Evolutionary conservation across 2,329 filamentous ascomycete genomes (phyloP).

Genomic region (Paraphaeosphaeria minitans): DNA sequence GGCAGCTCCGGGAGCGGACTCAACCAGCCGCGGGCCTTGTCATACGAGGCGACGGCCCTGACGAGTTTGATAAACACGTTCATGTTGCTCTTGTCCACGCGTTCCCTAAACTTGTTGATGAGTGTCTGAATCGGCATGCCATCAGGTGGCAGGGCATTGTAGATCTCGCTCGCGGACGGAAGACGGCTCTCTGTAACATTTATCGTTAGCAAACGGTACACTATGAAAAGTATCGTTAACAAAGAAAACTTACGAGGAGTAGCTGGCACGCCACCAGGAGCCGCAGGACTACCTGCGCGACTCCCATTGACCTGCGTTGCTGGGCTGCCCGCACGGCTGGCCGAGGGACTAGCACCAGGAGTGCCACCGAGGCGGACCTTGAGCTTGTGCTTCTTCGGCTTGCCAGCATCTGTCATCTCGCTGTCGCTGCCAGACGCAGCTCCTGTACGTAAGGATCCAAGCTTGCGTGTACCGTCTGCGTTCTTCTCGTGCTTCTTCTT

Average conservation of each 20-base stretch:
- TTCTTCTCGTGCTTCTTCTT: conserved; percentile 47
- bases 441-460: conserved; percentile 31
- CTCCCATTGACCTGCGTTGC: conserved; percentile 37
- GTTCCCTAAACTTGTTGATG: conserved; percentile 49
- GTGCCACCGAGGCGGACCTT: conserved; percentile 58
- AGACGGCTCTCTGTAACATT: conserved; percentile 28
- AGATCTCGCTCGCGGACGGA: conserved; percentile 53
- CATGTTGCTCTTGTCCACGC: conserved; percentile 44
- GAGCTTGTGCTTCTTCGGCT: conserved; percentile 63
- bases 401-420: conserved; percentile 71
- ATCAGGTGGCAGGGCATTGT: conserved; percentile 49
- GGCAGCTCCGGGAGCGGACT: conserved; percentile 40
- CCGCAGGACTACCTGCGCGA: conserved; percentile 36
- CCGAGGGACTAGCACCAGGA: conserved; percentile 64
- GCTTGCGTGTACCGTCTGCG: conserved; percentile 33
- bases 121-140: conserved; percentile 52
- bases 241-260: conserved; percentile 12
- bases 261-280: conserved; percentile 16
- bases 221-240: neutral
- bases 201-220: conserved; percentile 3
- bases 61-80: conserved; percentile 52
- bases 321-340: conserved; percentile 60
- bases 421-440: conserved; percentile 72
- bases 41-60: conserved; percentile 44
- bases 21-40: conserved; percentile 36